A percentile compares a stretch with the other conserved stretches of the same genome.
Evolutionary conservation across 768 basidiomycete species (phyloP).

Genomic region (Pleurotus salmoneostramineus): DNA sequence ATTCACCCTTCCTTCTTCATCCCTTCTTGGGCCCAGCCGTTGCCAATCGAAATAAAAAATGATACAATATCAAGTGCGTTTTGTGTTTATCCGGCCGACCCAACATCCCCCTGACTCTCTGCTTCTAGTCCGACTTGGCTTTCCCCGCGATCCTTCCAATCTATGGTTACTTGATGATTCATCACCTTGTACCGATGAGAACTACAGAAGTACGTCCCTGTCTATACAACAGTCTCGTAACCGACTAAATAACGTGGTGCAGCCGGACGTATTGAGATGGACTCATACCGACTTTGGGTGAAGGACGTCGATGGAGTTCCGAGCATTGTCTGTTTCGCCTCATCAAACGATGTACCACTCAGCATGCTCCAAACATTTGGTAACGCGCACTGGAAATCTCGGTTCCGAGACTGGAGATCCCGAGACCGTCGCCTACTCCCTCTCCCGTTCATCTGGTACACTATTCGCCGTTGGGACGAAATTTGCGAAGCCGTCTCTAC

Average conservation of each 20-base stretch:
- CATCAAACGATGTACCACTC: neutral
- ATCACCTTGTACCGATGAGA: neutral
- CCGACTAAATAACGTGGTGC: neutral
- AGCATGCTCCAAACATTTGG: neutral
- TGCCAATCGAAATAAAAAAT: neutral
- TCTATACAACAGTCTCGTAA: neutral
- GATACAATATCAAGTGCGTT: neutral
- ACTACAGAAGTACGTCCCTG: neutral
- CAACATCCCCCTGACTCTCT: neutral
- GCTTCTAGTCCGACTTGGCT: neutral
- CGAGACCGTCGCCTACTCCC: neutral
- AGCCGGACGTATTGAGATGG: neutral
- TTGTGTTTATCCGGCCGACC: neutral
- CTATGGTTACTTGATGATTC: neutral
- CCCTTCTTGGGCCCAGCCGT: neutral
- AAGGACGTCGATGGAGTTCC: neutral
- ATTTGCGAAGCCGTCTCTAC: neutral
- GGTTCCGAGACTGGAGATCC: neutral
- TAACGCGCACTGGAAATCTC: neutral
- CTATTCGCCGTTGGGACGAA: neutral
- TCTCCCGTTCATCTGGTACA: neutral
- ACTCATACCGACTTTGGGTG: neutral
- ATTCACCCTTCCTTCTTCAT: neutral
- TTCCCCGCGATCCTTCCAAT: neutral
- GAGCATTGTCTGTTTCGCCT: neutral